phyloP scores from a whole-genome alignment of 2,329 filamentous ascomycete species.

The Pseudogymnoascus sp. region DNA sequence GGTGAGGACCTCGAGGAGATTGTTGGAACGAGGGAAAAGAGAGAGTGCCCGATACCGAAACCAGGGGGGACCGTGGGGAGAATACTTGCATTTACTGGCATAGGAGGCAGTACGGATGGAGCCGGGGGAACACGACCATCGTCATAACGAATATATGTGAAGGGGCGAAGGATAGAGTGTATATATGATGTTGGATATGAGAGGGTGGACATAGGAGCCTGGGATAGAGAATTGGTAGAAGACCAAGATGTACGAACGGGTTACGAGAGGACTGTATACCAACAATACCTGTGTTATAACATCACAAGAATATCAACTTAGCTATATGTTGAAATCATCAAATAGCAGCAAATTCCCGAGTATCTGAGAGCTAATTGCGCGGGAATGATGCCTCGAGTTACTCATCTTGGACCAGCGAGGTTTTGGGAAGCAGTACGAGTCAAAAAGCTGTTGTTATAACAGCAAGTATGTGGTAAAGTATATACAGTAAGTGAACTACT shows the following conservation, averaged over 20 bases:
- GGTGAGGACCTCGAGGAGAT: constrained; percentile 36
- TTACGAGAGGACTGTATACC: neutral
- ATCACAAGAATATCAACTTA: neutral
- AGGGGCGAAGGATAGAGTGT: neutral
- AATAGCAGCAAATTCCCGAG: neutral
- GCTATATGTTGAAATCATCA: constrained; percentile 1
- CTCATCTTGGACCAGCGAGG: neutral
- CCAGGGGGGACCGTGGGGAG: constrained; percentile 71
- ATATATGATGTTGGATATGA: constrained; percentile 5
- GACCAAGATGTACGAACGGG: neutral
- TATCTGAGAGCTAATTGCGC: neutral
- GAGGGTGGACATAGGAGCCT: neutral
- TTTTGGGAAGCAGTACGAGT: neutral
- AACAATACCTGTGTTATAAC: neutral
- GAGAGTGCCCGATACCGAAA: constrained; percentile 90
- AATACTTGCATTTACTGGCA: constrained; percentile 57
- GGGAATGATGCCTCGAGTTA: neutral
- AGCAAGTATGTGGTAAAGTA: neutral
- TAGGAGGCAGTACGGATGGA: constrained; percentile 1
- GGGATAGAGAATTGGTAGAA: neutral
- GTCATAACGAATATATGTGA: constrained; percentile 2
- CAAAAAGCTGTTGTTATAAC: neutral
- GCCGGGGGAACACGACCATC: neutral
- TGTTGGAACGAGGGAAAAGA: constrained; percentile 37
- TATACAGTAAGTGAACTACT: constrained; percentile 9